Percentiles rank a stretch among this genome's conserved stretches.
phyloP scores from a whole-genome alignment of 1,284 basidiomycete species.

The Malassezia dermatis region DNA sequence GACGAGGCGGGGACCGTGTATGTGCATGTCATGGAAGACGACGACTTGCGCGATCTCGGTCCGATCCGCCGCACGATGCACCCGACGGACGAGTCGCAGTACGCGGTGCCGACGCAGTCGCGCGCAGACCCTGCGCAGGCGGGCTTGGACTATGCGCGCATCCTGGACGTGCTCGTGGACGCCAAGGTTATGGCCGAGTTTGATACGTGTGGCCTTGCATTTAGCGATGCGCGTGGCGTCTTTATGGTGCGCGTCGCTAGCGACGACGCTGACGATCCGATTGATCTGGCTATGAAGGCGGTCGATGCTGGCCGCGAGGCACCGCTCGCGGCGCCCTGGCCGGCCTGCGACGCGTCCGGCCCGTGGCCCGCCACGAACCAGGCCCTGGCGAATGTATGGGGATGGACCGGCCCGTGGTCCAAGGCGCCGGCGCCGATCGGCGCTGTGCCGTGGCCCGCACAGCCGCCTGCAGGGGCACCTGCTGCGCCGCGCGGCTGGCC shows the following conservation, averaged over 20 bases:
- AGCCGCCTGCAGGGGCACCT: not conserved
- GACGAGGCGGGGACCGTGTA: constrained; percentile 27
- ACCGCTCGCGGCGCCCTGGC: not conserved
- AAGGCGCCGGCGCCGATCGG: not conserved
- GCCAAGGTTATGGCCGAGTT: constrained; percentile 58
- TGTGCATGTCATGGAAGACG: constrained; percentile 75
- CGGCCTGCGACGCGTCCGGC: not conserved
- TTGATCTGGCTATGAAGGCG: constrained; percentile 38
- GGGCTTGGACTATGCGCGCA: constrained; percentile 62
- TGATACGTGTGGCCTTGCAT: constrained; percentile 48
- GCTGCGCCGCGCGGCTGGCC: not conserved
- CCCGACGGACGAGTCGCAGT: constrained; percentile 19
- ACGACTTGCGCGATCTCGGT: constrained; percentile 75
- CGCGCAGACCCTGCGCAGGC: constrained; percentile 86
- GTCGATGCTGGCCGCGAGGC: constrained; percentile 17
- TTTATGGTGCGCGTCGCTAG: constrained; percentile 19
- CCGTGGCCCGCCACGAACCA: not conserved
- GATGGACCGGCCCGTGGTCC: not conserved
- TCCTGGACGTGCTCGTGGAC: constrained; percentile 72
- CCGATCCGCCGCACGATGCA: constrained; percentile 59
- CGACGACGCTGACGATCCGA: constrained; percentile 25
- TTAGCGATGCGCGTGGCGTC: constrained; percentile 28
- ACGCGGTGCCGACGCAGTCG: constrained; percentile 50
- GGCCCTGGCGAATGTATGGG: not conserved
- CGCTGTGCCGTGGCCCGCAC: not conserved